phyloP scores from a whole-genome alignment of 1,284 basidiomycete species.

The Exobasidium rhododendri region DNA sequence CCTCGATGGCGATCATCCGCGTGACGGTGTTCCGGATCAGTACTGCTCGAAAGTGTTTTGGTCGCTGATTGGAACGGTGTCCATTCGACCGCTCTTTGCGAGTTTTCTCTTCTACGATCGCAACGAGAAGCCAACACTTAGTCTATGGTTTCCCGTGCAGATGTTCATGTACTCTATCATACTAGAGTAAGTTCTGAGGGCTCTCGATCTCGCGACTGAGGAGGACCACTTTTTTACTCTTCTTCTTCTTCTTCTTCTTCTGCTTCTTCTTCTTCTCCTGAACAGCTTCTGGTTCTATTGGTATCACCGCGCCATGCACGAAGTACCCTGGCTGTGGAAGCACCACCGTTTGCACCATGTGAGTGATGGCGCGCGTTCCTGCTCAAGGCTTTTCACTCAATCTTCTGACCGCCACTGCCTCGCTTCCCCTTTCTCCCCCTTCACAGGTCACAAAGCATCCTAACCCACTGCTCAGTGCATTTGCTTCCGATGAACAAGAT shows the following conservation, averaged over 20 bases:
- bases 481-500: conserved; percentile 44
- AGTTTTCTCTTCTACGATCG: conserved; percentile 37
- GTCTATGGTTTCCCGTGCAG: conserved; percentile 33
- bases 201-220: conserved; percentile 20
- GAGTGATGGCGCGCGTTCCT: neutral
- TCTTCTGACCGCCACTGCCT: neutral
- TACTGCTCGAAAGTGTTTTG: conserved; percentile 24
- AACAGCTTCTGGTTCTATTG: conserved; percentile 49
- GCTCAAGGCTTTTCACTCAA: conserved; percentile 4
- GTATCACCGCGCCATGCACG: conserved; percentile 46
- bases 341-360: conserved; percentile 11
- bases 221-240: neutral
- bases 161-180: conserved; percentile 28
- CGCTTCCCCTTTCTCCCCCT: too few relatives aligned
- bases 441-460: conserved; percentile 46
- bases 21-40: conserved; percentile 37
- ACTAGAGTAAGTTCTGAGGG: conserved; percentile 27
- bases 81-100: conserved; percentile 31
- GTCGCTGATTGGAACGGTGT: conserved; percentile 25
- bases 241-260: neutral
- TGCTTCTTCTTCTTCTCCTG: neutral
- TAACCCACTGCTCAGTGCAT: conserved; percentile 33
- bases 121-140: conserved; percentile 22
- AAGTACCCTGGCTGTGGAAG: conserved; percentile 29
- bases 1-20: conserved; percentile 30